Evolutionary conservation across 441 rosid species (phyloP).

Genomic region (Gossypium laxum): DNA sequence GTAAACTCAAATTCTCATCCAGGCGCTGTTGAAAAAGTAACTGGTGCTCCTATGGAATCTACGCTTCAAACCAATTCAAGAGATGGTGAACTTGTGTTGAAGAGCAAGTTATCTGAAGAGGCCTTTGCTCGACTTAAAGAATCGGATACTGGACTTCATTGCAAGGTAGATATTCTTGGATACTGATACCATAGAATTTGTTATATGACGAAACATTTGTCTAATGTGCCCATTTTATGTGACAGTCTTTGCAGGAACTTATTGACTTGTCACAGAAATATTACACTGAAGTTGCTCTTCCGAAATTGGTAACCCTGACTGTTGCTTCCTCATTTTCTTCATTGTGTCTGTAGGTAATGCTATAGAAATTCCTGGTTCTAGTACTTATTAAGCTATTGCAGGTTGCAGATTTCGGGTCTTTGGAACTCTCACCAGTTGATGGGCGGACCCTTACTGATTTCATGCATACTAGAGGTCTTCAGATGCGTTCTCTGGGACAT

Average conservation of each 20-base stretch:
- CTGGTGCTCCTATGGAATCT: constrained; percentile 36
- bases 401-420: constrained; percentile 58
- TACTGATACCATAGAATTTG: background rate
- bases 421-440: constrained; percentile 64
- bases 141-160: constrained; percentile 64
- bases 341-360: constrained; percentile 14
- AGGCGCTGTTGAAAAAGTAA: constrained; percentile 33
- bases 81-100: constrained; percentile 39
- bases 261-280: constrained; percentile 54
- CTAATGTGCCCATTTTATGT: constrained; percentile 28
- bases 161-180: constrained; percentile 31
- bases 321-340: constrained; percentile 10
- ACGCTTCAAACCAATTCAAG: constrained; percentile 28
- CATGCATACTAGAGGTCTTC: constrained; percentile 77
- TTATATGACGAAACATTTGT: constrained; percentile 13
- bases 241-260: constrained; percentile 59
- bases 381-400: constrained; percentile 24
- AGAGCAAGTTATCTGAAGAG: constrained; percentile 45
- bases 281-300: constrained; percentile 60
- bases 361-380: constrained; percentile 14
- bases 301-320: constrained; percentile 44
- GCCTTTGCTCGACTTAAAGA: constrained; percentile 53
- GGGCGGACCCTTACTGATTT: constrained; percentile 68
- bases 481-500: constrained; percentile 62
- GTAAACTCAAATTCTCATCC: constrained; percentile 33